phyloP scores from a whole-genome alignment of 345 rosid species.

The Sapria himalayana region DNA sequence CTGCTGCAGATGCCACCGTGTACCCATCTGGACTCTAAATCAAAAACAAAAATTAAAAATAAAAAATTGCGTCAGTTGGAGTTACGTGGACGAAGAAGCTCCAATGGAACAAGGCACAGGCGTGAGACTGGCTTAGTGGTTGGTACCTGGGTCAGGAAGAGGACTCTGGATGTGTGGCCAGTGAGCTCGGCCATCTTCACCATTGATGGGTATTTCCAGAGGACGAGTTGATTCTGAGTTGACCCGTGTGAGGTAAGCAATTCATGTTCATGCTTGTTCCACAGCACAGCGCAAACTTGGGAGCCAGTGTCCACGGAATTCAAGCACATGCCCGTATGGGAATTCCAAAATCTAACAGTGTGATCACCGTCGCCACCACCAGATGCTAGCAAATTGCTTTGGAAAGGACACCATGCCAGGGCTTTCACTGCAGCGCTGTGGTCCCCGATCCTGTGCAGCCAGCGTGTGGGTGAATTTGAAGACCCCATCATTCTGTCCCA shows the following conservation, averaged over 20 bases:
- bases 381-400: slow-evolving; percentile 27
- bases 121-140: neutral
- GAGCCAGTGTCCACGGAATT: slow-evolving; percentile 30
- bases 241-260: slow-evolving; percentile 35
- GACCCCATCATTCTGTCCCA: slow-evolving; percentile 31
- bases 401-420: slow-evolving; percentile 46
- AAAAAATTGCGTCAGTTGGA: neutral
- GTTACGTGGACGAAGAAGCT: neutral
- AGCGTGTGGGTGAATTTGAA: slow-evolving; percentile 21
- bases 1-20: slow-evolving; percentile 65
- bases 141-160: slow-evolving; percentile 28
- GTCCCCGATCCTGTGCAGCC: slow-evolving; percentile 32
- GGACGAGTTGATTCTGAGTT: slow-evolving; percentile 22
- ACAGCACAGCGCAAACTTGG: slow-evolving; percentile 26
- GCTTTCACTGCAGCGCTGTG: slow-evolving; percentile 43
- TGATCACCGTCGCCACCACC: slow-evolving; percentile 38
- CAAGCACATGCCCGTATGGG: slow-evolving; percentile 30
- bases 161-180: slow-evolving; percentile 30
- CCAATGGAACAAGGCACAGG: too few relatives aligned
- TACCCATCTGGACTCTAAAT: slow-evolving; percentile 54
- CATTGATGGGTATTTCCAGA: slow-evolving; percentile 39
- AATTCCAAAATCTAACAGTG: slow-evolving; percentile 30
- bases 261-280: slow-evolving; percentile 35
- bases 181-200: slow-evolving; percentile 26
- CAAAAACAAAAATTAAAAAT: neutral